These are phyloP conservation scores for Hydrangea macrophylla DNA, from an alignment of 148 eudicot species.

Conservation along the genomic window DNA sequence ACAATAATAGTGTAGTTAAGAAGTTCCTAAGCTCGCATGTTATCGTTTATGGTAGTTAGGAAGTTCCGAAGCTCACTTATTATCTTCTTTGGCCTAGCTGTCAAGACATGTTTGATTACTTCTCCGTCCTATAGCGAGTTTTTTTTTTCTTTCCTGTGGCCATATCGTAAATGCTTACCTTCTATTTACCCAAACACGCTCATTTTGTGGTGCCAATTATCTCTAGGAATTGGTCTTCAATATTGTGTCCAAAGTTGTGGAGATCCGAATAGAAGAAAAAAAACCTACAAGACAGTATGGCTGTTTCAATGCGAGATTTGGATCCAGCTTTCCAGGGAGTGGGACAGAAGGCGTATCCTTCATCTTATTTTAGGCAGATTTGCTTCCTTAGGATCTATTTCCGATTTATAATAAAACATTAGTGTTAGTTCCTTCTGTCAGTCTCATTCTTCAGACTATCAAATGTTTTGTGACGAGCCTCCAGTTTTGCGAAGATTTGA, in stretches of 20 bases:
- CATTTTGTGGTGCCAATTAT: conserved; percentile 12
- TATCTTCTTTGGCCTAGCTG: neutral
- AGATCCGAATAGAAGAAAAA: conserved; percentile 4
- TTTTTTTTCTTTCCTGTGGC: neutral
- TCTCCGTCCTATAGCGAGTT: conserved; percentile 7
- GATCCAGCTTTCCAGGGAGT: conserved; percentile 92
- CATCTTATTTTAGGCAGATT: neutral
- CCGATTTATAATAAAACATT: neutral
- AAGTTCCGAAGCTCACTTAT: too few relatives aligned
- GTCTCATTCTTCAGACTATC: neutral
- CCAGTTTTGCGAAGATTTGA: neutral
- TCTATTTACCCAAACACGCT: neutral
- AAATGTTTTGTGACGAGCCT: neutral
- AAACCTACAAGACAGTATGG: conserved; percentile 38
- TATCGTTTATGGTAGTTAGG: too few relatives aligned
- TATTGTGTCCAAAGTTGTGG: conserved; percentile 13
- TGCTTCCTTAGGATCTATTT: neutral
- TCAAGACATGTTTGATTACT: conserved; percentile 11
- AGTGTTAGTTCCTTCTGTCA: neutral
- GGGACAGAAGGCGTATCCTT: conserved; percentile 99
- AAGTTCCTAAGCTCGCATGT: neutral
- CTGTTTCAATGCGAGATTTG: conserved; percentile 84
- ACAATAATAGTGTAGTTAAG: neutral
- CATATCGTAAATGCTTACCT: neutral
- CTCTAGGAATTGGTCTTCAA: conserved; percentile 24